Percentiles rank a stretch among this genome's conserved stretches.
phyloP scores from a whole-genome alignment of 139 green algal genomes.

The Axilococcus clingmanii region DNA sequence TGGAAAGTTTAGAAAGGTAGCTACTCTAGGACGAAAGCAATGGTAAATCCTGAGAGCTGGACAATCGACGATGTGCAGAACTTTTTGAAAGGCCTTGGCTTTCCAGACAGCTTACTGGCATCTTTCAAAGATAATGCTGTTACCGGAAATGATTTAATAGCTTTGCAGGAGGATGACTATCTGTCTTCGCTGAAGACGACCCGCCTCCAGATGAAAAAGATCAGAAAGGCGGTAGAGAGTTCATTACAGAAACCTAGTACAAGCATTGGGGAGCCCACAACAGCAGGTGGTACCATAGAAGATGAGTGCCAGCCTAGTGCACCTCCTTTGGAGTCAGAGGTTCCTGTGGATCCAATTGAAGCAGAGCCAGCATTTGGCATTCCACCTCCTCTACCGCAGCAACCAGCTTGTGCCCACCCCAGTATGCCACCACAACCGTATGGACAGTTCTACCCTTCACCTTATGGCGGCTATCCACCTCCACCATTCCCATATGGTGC shows the following conservation, averaged over 20 bases:
- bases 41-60: neutral
- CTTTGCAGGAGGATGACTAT: slow-evolving; percentile 1
- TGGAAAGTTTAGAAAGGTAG: no score
- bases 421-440: neutral
- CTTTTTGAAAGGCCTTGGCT: neutral
- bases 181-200: neutral
- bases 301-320: neutral
- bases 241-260: no score
- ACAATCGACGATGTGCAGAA: neutral
- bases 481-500: neutral
- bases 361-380: neutral
- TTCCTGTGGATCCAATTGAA: neutral
- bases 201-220: slow-evolving; percentile 3
- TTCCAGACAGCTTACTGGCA: neutral
- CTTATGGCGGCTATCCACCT: neutral
- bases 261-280: neutral
- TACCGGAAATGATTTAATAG: neutral
- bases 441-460: no score
- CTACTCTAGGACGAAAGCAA: no score
- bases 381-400: slow-evolving; percentile 1
- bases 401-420: slow-evolving; percentile 1
- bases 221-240: neutral
- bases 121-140: slow-evolving; percentile 6
- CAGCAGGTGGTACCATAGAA: no score
- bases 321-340: neutral